Evolutionary conservation across 1,284 basidiomycete genomes (phyloP), one percentile per base, ranked within the genome.

Genomic region (Cryptococcus amylolentus): DNA sequence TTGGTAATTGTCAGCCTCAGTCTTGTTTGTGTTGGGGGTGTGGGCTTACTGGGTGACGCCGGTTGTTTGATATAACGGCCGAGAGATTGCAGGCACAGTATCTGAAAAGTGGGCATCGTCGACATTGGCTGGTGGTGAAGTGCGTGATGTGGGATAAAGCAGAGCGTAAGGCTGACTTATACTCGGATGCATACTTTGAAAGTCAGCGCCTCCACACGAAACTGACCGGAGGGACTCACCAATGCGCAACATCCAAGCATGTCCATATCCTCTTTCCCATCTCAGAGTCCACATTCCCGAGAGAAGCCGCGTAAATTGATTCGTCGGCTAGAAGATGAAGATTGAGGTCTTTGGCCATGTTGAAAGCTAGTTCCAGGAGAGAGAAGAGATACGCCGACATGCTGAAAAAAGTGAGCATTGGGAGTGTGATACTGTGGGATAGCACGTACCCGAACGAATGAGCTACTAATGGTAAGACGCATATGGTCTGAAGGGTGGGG

Each of bases 121-220:
- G 27, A 63, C 43, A 26, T 63, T 63, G 52, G 58, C 55, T 23
- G 61, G 61, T 12, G 61, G 53, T 13, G 61, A 60, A 16, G 61
- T 60, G 27, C 55, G 51, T 3, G 61, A 55, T 18, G 58, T 44
- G 14, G 37, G 23, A 48, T 38, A 53, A 23, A 52, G 48, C 16
- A 63, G 47, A 40, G 57, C 55, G 39, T 52, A 60, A 6, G 58
- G 61, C 20, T 63, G 61, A 6, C 58, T 44, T 26, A 44, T 44
- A 26, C 42, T 44, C 18, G n/a, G n/a, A 12, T 12, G 12, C 12
- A 44, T 26, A 14, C 18, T 26, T n/a, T 8, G 1, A 18, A 12
- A 12, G 18, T 44, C 42, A 44, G 42, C 5, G n/a, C 10, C 42
- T 12, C 5, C 12, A 13, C 42, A 5, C 5, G 10, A 12, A 12